Conservation (phyloP, 805 yeast genomes). For the Danielia reshetovae region DNA sequence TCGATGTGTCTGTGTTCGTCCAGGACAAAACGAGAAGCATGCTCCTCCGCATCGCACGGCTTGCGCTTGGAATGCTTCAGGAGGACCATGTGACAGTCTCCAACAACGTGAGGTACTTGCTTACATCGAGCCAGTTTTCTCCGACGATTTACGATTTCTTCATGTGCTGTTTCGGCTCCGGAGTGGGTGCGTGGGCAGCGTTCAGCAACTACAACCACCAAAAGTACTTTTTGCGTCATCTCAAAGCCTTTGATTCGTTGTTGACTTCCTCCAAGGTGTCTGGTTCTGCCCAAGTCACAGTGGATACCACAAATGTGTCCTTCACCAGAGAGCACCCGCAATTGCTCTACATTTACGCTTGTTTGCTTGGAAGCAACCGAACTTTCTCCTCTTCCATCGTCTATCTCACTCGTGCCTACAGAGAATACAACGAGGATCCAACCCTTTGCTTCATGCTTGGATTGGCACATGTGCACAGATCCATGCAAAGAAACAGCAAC, state of each 20-base stretch:
- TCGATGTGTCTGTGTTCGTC: constrained; percentile 71
- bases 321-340: constrained; percentile 54
- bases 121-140: constrained; percentile 72
- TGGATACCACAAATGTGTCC: constrained; percentile 40
- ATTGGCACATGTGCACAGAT: constrained; percentile 78
- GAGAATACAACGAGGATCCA: constrained; percentile 69
- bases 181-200: constrained; percentile 52
- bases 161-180: constrained; percentile 61
- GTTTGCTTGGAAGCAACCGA: constrained; percentile 73
- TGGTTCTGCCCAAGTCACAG: constrained; percentile 76
- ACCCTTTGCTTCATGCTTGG: constrained; percentile 73
- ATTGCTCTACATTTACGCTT: constrained; percentile 73
- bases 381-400: constrained; percentile 81
- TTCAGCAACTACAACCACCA: constrained; percentile 81
- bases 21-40: constrained; percentile 59
- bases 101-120: constrained; percentile 56
- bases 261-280: constrained; percentile 48
- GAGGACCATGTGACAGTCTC: constrained; percentile 53
- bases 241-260: constrained; percentile 82
- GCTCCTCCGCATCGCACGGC: constrained; percentile 58
- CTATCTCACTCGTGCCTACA: constrained; percentile 69
- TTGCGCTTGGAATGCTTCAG: constrained; percentile 50
- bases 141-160: constrained; percentile 64
- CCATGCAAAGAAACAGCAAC: constrained; percentile 84
- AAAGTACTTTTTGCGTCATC: constrained; percentile 82